Conservation (phyloP, 495 filamentous ascomycete species). For the Pseudotulostoma volvatum region DNA sequence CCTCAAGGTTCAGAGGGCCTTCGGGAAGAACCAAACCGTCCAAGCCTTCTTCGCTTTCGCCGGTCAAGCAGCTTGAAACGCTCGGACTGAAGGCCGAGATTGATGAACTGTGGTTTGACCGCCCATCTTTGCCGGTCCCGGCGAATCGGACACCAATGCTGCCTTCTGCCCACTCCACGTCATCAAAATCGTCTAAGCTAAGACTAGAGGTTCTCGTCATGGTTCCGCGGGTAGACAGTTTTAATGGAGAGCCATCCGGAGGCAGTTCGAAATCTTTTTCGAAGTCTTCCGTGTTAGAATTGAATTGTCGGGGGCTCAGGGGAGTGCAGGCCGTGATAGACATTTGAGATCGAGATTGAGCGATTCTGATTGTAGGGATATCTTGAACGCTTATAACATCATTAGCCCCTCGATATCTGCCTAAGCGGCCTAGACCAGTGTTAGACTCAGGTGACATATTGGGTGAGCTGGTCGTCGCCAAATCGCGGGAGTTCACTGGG, state of each 20-base stretch:
- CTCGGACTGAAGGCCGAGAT: slow-evolving; percentile 82
- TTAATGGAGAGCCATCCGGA: slow-evolving; percentile 35
- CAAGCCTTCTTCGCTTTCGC: slow-evolving; percentile 66
- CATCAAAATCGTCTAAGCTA: slow-evolving; percentile 54
- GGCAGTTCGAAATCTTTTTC: slow-evolving; percentile 68
- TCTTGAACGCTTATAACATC: slow-evolving; percentile 47
- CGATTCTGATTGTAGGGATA: slow-evolving; percentile 50
- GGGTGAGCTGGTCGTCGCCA: slow-evolving; percentile 10
- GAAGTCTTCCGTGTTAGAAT: slow-evolving; percentile 45
- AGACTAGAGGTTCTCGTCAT: slow-evolving; percentile 39
- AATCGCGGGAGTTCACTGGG: slow-evolving; percentile 20
- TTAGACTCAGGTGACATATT: background rate
- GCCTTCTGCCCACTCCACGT: slow-evolving; percentile 79
- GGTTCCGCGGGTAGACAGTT: slow-evolving; percentile 42
- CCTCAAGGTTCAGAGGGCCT: slow-evolving; percentile 65
- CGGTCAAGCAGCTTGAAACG: slow-evolving; percentile 75
- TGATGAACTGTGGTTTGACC: slow-evolving; percentile 67
- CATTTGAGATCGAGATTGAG: slow-evolving; percentile 40
- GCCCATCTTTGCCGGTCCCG: slow-evolving; percentile 59
- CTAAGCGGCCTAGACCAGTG: slow-evolving; percentile 22
- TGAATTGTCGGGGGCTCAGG: slow-evolving; percentile 35
- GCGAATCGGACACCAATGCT: slow-evolving; percentile 79
- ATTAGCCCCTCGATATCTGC: slow-evolving; percentile 43
- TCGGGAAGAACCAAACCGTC: slow-evolving; percentile 71
- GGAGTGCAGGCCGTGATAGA: slow-evolving; percentile 19